phyloP scores from a whole-genome alignment of 176 grass and related monocot species.

The Rhipidocladum racemiflorum region DNA sequence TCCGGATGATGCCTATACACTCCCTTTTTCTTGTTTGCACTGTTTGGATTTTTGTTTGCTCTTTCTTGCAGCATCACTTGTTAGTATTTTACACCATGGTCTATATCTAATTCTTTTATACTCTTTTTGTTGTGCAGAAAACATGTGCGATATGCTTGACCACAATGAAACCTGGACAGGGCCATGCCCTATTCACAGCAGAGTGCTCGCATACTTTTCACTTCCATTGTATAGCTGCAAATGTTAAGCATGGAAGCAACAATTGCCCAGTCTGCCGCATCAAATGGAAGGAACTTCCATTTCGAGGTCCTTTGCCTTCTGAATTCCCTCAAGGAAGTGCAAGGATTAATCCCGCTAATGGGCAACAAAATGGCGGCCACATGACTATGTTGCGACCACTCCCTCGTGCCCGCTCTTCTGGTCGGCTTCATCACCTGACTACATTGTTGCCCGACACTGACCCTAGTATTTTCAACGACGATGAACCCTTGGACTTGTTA shows the following conservation, averaged over 20 bases:
- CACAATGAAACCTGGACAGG: conserved; percentile 77
- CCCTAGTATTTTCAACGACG: conserved; percentile 61
- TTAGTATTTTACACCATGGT: neutral
- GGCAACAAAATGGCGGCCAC: conserved; percentile 50
- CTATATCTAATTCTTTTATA: neutral
- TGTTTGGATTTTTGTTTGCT: neutral
- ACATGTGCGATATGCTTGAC: conserved; percentile 83
- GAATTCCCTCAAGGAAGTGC: conserved; percentile 42
- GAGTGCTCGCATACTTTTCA: conserved; percentile 86
- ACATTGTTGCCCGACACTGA: conserved; percentile 58
- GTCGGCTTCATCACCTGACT: conserved; percentile 48
- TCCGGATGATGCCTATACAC: too few species aligned
- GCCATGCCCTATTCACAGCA: conserved; percentile 81
- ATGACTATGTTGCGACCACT: conserved; percentile 59
- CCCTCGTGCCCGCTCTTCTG: conserved; percentile 59
- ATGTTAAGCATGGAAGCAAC: conserved; percentile 78
- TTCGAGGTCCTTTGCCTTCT: conserved; percentile 41
- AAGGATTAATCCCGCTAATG: conserved; percentile 54
- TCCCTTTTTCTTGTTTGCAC: too few species aligned
- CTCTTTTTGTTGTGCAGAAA: conserved; percentile 46
- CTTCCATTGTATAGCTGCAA: conserved; percentile 83
- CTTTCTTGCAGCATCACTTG: neutral
- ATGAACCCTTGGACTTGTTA: conserved; percentile 63
- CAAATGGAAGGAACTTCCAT: conserved; percentile 86
- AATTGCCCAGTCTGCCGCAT: conserved; percentile 63